Percentiles rank a stretch among this genome's conserved stretches.
phyloP scores from a whole-genome alignment of 305 asterid genomes.

The Plantago coronopus region DNA sequence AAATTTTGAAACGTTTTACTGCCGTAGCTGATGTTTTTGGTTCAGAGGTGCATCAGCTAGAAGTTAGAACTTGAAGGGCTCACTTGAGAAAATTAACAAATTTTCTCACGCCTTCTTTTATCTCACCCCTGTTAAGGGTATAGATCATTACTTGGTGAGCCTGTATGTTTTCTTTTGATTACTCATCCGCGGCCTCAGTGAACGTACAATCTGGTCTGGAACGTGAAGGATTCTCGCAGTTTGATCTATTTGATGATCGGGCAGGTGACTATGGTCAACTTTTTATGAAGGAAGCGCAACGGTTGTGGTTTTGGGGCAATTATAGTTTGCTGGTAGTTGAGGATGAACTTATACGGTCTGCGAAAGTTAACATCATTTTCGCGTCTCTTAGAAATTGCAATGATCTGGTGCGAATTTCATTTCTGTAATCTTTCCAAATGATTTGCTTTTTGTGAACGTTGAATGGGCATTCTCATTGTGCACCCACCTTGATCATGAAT shows the following conservation, averaged over 20 bases:
- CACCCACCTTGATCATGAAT: constrained; percentile 1
- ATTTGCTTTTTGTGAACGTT: too few relatives aligned
- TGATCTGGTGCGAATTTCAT: too few relatives aligned
- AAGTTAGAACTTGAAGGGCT: not conserved
- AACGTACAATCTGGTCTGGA: not conserved
- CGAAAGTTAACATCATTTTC: too few relatives aligned
- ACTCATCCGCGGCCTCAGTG: not conserved
- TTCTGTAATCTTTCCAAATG: too few relatives aligned
- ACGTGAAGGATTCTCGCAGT: not conserved
- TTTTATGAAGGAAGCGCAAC: too few relatives aligned
- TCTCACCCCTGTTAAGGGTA: not conserved
- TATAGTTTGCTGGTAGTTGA: too few relatives aligned
- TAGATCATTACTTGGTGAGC: too few relatives aligned
- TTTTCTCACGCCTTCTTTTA: not conserved
- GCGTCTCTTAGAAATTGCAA: too few relatives aligned
- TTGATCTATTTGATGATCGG: not conserved
- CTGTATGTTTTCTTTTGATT: not conserved
- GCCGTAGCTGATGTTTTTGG: not conserved
- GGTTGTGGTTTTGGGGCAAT: too few relatives aligned
- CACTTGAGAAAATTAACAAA: not conserved
- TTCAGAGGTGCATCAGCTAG: not conserved
- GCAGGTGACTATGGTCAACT: not conserved
- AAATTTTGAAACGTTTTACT: not conserved
- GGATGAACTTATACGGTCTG: too few relatives aligned
- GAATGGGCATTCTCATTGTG: too few relatives aligned